phyloP scores from a whole-genome alignment of 441 rosid genomes.

The Eutrema salsugineum region DNA sequence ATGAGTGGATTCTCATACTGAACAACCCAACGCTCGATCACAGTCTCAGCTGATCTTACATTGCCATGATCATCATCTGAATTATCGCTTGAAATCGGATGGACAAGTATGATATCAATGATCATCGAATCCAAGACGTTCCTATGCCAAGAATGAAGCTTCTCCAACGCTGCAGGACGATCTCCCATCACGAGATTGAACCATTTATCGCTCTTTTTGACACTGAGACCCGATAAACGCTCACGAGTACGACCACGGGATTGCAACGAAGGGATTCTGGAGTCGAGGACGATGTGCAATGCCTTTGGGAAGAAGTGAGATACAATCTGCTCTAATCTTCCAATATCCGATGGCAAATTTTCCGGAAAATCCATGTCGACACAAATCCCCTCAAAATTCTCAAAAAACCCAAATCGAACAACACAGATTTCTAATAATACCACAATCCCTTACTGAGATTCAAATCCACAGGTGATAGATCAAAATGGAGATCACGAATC shows the following conservation, averaged over 20 bases:
- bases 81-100: conserved; percentile 36
- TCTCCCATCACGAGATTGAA: conserved; percentile 83
- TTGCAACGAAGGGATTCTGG: conserved; percentile 77
- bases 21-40: conserved; percentile 86
- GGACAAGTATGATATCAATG: conserved; percentile 71
- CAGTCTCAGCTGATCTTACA: conserved; percentile 47
- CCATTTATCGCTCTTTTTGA: conserved; percentile 83
- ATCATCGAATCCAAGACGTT: conserved; percentile 74
- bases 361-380: conserved; percentile 47
- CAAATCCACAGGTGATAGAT: neutral
- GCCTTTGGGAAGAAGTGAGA: conserved; percentile 74
- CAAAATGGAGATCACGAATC: neutral
- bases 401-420: neutral
- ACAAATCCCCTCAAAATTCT: no score
- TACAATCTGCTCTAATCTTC: conserved; percentile 68
- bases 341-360: conserved; percentile 41
- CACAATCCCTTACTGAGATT: neutral
- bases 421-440: neutral
- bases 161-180: conserved; percentile 71
- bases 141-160: conserved; percentile 70
- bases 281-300: conserved; percentile 69
- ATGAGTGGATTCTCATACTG: conserved; percentile 58
- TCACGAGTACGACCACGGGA: conserved; percentile 37
- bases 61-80: conserved; percentile 18
- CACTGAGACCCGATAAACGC: conserved; percentile 36